Base-by-base conservation (phyloP, 805 yeast species). In the Cyberlindnera americana region DNA sequence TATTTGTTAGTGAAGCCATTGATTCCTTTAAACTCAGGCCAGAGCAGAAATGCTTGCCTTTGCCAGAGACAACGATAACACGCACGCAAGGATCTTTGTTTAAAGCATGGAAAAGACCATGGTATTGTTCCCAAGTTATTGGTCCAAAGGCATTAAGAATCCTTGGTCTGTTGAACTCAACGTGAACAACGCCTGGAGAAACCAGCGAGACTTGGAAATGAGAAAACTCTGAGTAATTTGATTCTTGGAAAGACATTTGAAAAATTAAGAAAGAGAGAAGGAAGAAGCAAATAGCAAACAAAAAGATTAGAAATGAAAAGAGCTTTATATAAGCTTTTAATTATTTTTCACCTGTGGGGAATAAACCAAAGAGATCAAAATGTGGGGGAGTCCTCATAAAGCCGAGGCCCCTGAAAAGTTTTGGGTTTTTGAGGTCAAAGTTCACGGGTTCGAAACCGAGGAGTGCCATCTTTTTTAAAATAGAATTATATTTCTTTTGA, bases 101-200 rank as follows among this genome's bases (percentile, higher is more conserved):
- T 18, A 84, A 63, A 29, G 50, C 46, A 15, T 58, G 51, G 42
- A 84, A 66, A 8, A 81, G 60, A 5, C 60, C 62, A 34, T 70
- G 64, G 54, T 73, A 82, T 43, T 81, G 79, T 17, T 64, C 58
- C 81, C 85, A 83, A 14, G 80, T 71, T 29, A 51, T 60, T 41
- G 67, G 69, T 38, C 71, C 63, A 55, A 77, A 77, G 0, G 88
- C 80, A 53, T 84, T 84, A 43, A 77, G 65, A 2, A 65, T 59
- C 48, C 68, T 64, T 5, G 87, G 83, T 41, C 84, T 73, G 59
- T 81, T 77, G 60, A 81, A 63, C 54, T 77, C 72, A 16, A 84
- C 72, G 40, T 77, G 81, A 19, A 71, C 66, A 17, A 82, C 71
- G 4, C 59, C 52, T 48, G 64, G 23, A 12, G 42, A 23, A 11